Evolutionary conservation across 352 stramenopile species (phyloP), one percentile per base, ranked within the genome.

Genomic region (Thalassiosira livingstoniorum): DNA sequence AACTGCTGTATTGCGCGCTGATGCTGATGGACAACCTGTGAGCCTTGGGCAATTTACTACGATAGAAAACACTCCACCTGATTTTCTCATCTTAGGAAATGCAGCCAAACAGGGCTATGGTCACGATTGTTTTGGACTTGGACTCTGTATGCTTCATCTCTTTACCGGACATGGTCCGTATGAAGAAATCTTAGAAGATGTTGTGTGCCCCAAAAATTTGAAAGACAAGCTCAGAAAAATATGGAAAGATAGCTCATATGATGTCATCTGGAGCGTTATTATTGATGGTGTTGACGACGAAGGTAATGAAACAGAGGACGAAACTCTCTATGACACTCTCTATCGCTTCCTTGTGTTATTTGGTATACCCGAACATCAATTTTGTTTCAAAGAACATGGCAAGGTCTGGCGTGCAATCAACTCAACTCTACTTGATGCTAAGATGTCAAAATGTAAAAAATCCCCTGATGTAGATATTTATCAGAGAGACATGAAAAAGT

Each of bases 331-430:
- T 60, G 91, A 99, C 87, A 99, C 97, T 15, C 84, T 99, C 4
- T 99, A 99, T 84, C 95, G 97, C 21, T 99, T 94, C 72, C 64
- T 98, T 31, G 97, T 99, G 34, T 90, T 99, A 0, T 98, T 99
- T 90, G 97, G 97, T 2, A 83, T 99, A 35, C 96, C 90, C 62
- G 78, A 92, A 58, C 65, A 77, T 2, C 63, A 83, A 71, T 90
- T 88, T 58, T 29, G 71, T 2, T 31, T 32, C 2, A 83, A 87
- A 27, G 67, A 82, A 23, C 69, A 78, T 67, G 78, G 65, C 0
- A 88, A 87, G 64, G 87, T 93, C 23, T 91, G 86, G 88, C 67
- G 74, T 27, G 88, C 87, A 10, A 88, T 87, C 69, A 68, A 81
- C 87, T 53, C 27, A 42, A 82, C 70, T 67, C 47, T 85, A 53